phyloP scores from a whole-genome alignment of 228 moss, liverwort and hornwort genomes.

The Sphagnum magellanicum region DNA sequence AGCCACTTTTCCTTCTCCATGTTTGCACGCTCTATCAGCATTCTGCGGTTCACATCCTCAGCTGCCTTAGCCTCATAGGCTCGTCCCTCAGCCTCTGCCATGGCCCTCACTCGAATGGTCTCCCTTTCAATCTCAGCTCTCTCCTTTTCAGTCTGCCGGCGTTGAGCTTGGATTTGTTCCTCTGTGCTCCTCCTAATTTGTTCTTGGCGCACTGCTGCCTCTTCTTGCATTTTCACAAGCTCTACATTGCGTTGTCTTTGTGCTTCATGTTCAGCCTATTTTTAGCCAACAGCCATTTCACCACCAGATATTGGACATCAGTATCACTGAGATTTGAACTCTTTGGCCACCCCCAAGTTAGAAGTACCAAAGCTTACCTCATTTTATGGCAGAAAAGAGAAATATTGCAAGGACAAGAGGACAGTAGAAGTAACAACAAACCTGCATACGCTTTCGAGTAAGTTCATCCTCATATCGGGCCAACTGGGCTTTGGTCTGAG shows the following conservation, averaged over 20 bases:
- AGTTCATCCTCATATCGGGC: constrained; percentile 97
- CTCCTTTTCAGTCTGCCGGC: constrained; percentile 78
- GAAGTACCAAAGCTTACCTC: no score
- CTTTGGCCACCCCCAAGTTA: no score
- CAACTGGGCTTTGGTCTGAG: constrained; percentile 94
- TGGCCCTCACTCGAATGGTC: constrained; percentile 79
- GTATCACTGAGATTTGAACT: no score
- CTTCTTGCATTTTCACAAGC: constrained; percentile 94
- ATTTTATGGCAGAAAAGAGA: no score
- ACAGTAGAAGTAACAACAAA: not conserved
- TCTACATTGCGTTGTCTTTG: constrained; percentile 88
- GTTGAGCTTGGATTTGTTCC: constrained; percentile 84
- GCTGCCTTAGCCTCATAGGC: constrained; percentile 70
- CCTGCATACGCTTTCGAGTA: constrained; percentile 92
- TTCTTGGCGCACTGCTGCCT: constrained; percentile 83
- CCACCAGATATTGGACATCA: no score
- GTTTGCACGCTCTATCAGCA: constrained; percentile 73
- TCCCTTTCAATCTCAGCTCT: constrained; percentile 87
- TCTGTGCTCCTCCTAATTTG: constrained; percentile 73
- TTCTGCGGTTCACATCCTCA: constrained; percentile 84
- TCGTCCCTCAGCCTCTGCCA: constrained; percentile 95
- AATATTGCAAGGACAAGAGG: not conserved
- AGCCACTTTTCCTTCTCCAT: constrained; percentile 96
- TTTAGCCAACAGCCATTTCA: no score
- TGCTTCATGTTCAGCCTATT: constrained; percentile 86